Evolutionary conservation across 2,329 filamentous ascomycete genomes (phyloP).

Genomic region (Drechslera avenae): DNA sequence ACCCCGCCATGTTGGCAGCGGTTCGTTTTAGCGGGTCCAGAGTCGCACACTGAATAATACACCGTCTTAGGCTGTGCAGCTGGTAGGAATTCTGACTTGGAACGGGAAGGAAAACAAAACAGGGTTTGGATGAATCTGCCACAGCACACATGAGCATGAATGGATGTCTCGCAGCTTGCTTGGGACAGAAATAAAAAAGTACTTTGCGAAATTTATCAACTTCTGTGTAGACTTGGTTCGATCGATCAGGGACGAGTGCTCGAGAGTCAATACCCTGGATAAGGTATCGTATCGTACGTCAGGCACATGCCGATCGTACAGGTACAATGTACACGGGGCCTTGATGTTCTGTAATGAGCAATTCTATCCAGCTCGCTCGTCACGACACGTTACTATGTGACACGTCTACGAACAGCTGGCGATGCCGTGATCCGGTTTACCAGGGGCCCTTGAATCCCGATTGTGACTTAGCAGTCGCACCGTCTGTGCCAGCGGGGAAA

Average conservation of each 20-base stretch:
- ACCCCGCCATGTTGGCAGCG: conserved; percentile 1
- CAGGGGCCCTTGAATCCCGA: conserved; percentile 6
- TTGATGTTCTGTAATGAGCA: conserved; percentile 7
- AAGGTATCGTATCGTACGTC: neutral
- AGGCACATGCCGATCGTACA: conserved; percentile 24
- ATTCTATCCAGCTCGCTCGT: conserved; percentile 6
- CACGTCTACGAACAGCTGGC: conserved; percentile 7
- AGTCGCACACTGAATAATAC: conserved; percentile 8
- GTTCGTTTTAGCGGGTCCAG: conserved; percentile 4
- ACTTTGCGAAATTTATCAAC: neutral
- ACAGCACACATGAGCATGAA: too few species aligned
- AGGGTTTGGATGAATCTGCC: too few species aligned
- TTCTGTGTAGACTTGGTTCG: neutral
- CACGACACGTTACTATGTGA: conserved; percentile 13
- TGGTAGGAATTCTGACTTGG: neutral
- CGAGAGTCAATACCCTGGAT: neutral
- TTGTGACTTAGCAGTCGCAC: conserved; percentile 54
- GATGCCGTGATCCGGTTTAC: conserved; percentile 13
- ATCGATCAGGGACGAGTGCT: neutral
- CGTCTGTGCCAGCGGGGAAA: conserved; percentile 76
- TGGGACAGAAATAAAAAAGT: too few species aligned
- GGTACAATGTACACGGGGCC: conserved; percentile 19
- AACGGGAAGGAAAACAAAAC: too few species aligned
- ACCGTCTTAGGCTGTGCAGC: neutral
- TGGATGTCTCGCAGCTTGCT: too few species aligned